Percentiles rank a stretch among this genome's conserved stretches.
These are phyloP conservation scores for Codiaeum variegatum DNA, from an alignment of 441 rosid species.

Conservation along the genomic window DNA sequence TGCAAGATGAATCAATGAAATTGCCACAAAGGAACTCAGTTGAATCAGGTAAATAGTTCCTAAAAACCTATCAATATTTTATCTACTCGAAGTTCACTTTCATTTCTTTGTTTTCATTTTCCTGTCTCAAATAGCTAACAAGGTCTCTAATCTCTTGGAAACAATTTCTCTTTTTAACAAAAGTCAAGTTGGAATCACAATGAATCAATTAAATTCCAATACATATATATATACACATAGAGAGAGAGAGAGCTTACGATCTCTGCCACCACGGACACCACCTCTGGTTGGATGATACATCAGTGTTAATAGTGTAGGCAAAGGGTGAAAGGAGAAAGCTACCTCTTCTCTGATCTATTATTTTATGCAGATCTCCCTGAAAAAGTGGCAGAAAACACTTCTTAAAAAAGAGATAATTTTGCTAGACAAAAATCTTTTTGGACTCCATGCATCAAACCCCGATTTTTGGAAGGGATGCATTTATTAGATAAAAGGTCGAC, in stretches of 20 bases:
- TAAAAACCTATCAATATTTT: neutral
- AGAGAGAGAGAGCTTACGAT: conserved; percentile 52
- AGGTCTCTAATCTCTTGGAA: neutral
- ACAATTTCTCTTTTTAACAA: neutral
- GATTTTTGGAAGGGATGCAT: too few relatives aligned
- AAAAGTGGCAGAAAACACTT: too few relatives aligned
- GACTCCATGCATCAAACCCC: too few relatives aligned
- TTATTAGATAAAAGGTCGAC: too few relatives aligned
- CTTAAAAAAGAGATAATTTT: too few relatives aligned
- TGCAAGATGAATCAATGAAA: neutral
- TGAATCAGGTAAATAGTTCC: neutral
- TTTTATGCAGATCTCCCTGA: too few relatives aligned
- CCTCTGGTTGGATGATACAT: conserved; percentile 99
- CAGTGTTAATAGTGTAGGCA: neutral
- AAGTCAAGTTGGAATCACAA: neutral
- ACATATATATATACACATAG: neutral
- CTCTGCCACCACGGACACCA: conserved; percentile 99
- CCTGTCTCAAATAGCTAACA: neutral
- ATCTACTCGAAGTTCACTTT: neutral
- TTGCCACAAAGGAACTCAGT: neutral
- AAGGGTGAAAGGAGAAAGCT: neutral
- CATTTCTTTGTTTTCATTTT: neutral
- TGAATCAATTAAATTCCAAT: neutral
- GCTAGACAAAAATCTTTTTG: too few relatives aligned
- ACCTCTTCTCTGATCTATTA: neutral